Conservation (phyloP, 1,284 basidiomycete genomes). For the Microbotryum saponariae region DNA sequence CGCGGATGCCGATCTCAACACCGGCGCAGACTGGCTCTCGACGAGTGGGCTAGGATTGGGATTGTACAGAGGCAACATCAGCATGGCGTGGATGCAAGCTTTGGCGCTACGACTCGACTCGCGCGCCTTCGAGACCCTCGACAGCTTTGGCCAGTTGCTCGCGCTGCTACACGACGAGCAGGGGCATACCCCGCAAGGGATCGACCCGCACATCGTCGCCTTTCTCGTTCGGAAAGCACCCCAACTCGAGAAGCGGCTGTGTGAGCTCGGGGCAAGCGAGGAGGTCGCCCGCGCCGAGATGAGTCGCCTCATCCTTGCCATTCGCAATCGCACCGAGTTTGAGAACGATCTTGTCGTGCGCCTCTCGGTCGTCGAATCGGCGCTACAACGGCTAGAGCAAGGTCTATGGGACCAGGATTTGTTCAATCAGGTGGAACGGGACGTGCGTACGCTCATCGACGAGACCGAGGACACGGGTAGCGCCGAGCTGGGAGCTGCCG, state of each 20-base stretch:
- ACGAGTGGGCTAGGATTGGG: conserved; percentile 9
- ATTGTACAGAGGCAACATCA: conserved; percentile 1
- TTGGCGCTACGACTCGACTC: conserved; percentile 7
- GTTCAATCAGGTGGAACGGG: conserved; percentile 9
- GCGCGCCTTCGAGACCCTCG: neutral
- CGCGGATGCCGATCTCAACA: too few species aligned
- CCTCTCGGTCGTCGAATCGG: conserved; percentile 4
- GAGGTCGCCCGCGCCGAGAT: neutral
- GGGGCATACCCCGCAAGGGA: neutral
- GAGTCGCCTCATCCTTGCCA: neutral
- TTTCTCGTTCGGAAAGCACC: conserved; percentile 10
- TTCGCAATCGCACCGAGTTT: conserved; percentile 3
- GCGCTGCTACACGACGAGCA: neutral
- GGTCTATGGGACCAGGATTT: neutral
- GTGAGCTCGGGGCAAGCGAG: neutral
- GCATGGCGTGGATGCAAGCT: conserved; percentile 22
- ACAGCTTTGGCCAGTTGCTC: neutral
- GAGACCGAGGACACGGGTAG: neutral
- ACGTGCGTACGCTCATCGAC: conserved; percentile 12
- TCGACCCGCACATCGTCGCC: conserved; percentile 6
- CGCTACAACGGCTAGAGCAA: conserved; percentile 1
- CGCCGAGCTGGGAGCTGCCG: neutral
- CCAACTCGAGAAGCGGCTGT: neutral
- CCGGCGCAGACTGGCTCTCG: neutral
- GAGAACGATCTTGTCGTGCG: conserved; percentile 5